phyloP scores from a whole-genome alignment of 2,329 filamentous ascomycete species.

The Elsinoe necatrix region DNA sequence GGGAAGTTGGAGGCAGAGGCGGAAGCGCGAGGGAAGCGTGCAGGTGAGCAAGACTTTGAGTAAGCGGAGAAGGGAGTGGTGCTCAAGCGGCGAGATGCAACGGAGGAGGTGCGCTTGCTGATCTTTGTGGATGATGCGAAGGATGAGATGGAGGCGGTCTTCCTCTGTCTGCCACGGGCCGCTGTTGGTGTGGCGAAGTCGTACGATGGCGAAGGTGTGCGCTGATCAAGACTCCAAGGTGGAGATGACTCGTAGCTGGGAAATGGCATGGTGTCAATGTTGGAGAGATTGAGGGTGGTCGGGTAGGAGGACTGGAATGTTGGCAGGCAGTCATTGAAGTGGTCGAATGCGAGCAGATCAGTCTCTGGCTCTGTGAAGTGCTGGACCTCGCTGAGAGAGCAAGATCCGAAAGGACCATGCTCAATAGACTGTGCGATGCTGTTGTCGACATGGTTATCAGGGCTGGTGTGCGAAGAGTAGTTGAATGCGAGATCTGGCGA shows the following conservation, averaged over 20 bases:
- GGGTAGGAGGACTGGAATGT: constrained; percentile 7
- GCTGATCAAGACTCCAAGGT: constrained; percentile 13
- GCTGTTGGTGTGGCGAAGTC: constrained; percentile 8
- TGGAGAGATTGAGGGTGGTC: background rate
- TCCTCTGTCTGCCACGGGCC: background rate
- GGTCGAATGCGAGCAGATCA: constrained; percentile 6
- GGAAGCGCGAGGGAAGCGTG: constrained; percentile 31
- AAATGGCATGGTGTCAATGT: constrained; percentile 3
- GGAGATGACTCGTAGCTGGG: constrained; percentile 9
- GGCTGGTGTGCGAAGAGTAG: constrained; percentile 7
- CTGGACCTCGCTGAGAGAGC: constrained; percentile 14
- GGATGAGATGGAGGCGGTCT: constrained; percentile 13
- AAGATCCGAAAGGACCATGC: constrained; percentile 11
- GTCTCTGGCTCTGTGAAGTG: constrained; percentile 15
- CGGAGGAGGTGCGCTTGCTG: constrained; percentile 9
- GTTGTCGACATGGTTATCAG: background rate
- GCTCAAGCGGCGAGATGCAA: constrained; percentile 18
- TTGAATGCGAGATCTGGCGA: constrained; percentile 4
- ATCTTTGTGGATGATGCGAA: constrained; percentile 13
- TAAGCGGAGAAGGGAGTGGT: constrained; percentile 38
- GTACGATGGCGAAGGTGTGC: background rate
- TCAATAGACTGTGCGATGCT: constrained; percentile 13
- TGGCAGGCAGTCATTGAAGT: constrained; percentile 9
- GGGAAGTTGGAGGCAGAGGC: constrained; percentile 47
- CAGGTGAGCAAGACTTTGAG: constrained; percentile 40